Evolutionary conservation across 75 land plant genomes (phyloP).

Genomic region (Cryptomeria japonica): DNA sequence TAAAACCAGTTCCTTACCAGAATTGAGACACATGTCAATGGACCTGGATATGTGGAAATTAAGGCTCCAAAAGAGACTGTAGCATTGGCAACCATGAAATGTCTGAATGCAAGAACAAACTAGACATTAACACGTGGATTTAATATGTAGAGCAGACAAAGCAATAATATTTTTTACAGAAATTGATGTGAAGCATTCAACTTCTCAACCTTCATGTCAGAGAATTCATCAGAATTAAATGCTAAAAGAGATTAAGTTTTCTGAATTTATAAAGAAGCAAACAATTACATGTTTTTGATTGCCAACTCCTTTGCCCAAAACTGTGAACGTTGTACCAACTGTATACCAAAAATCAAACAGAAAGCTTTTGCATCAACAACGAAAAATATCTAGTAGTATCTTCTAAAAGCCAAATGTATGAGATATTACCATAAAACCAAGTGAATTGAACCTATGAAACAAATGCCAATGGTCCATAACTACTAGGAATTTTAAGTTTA

Average conservation of each 20-base stretch:
- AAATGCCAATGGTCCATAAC: not conserved
- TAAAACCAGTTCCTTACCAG: slow-evolving; percentile 45
- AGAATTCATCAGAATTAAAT: not conserved
- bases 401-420: not conserved
- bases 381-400: not conserved
- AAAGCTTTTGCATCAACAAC: not conserved
- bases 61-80: slow-evolving; percentile 66
- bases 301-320: slow-evolving; percentile 79
- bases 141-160: not conserved
- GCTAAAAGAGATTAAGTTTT: not conserved
- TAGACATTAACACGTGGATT: not conserved
- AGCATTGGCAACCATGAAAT: slow-evolving; percentile 90
- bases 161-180: not conserved
- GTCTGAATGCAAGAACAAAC: slow-evolving; percentile 36
- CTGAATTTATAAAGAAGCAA: not conserved
- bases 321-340: slow-evolving; percentile 79
- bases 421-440: not conserved
- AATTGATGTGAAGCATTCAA: not conserved
- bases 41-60: slow-evolving; percentile 77
- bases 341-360: slow-evolving; percentile 17
- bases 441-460: not conserved
- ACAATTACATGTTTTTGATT: slow-evolving; percentile 70
- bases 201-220: not conserved
- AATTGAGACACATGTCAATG: slow-evolving; percentile 64
- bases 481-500: not conserved